A percentile compares a stretch with the other conserved stretches of the same genome.
phyloP scores from a whole-genome alignment of 768 basidiomycete genomes.

The Auriscalpium orientale region DNA sequence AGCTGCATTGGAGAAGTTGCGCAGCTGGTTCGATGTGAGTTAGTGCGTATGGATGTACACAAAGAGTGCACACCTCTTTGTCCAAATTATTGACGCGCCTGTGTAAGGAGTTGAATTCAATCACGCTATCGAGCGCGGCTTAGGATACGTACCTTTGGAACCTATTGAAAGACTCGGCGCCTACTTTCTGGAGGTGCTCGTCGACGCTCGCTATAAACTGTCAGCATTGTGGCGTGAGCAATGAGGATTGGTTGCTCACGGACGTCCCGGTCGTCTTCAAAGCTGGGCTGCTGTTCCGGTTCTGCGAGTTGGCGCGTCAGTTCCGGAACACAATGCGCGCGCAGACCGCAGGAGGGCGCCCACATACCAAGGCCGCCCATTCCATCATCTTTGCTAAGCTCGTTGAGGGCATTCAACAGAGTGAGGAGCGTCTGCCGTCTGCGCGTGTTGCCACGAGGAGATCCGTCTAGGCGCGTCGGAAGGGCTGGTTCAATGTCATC shows the following conservation, averaged over 20 bases:
- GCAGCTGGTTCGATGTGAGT: constrained; percentile 38
- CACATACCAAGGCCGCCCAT: constrained; percentile 26
- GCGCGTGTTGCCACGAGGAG: background rate
- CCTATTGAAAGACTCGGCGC: constrained; percentile 55
- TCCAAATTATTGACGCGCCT: constrained; percentile 59
- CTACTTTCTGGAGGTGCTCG: constrained; percentile 60
- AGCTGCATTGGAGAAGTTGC: constrained; percentile 70
- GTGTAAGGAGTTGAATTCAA: background rate
- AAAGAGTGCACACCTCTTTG: constrained; percentile 40
- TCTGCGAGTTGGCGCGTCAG: constrained; percentile 17
- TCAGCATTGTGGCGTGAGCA: background rate
- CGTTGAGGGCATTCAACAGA: constrained; percentile 38
- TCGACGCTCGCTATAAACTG: constrained; percentile 48
- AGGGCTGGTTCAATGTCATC: background rate
- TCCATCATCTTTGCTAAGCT: constrained; percentile 34
- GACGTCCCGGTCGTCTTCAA: constrained; percentile 59
- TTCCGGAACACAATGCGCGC: background rate
- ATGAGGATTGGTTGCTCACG: constrained; percentile 38
- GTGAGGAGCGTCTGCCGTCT: constrained; percentile 42
- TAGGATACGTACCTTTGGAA: constrained; percentile 46
- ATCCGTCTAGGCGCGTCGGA: background rate
- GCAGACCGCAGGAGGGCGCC: background rate
- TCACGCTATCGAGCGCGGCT: too few species aligned
- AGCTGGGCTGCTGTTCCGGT: constrained; percentile 35
- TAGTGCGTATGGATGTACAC: background rate